These are phyloP conservation scores for Penstemon newberryi DNA, from an alignment of 257 asterid genomes.

Conservation along the genomic window DNA sequence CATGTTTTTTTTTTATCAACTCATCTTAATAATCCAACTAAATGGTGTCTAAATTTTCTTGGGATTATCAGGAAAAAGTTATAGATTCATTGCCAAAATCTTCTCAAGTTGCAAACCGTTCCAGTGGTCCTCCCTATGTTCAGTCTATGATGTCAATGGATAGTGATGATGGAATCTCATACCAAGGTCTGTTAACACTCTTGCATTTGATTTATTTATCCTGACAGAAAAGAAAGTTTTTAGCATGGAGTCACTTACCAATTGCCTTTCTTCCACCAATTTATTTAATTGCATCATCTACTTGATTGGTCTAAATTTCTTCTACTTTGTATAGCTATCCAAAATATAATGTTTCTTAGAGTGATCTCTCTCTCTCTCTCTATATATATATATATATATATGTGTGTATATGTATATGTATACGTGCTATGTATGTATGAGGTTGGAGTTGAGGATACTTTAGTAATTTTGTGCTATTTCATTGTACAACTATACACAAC, in stretches of 20 bases:
- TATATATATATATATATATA: too few species aligned
- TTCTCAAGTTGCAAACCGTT: constrained; percentile 57
- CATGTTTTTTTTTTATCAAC: too few species aligned
- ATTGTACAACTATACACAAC: neutral
- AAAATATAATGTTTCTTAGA: too few species aligned
- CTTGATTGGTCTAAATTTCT: neutral
- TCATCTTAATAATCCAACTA: constrained; percentile 21
- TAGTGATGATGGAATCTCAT: constrained; percentile 82
- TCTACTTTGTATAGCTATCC: neutral
- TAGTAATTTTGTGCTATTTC: neutral
- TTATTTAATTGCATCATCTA: neutral
- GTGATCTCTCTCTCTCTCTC: too few species aligned
- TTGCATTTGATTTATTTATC: constrained; percentile 1
- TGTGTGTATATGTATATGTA: neutral
- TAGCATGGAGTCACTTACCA: constrained; percentile 17
- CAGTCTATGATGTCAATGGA: constrained; percentile 67
- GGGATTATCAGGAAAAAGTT: constrained; percentile 66
- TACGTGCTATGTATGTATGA: too few species aligned
- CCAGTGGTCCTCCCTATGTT: constrained; percentile 69
- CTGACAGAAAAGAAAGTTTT: too few species aligned
- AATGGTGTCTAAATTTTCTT: constrained; percentile 10
- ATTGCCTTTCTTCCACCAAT: constrained; percentile 13
- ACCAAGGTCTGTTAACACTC: constrained; percentile 50
- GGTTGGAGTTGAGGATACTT: too few species aligned
- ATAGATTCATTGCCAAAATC: constrained; percentile 66